These are phyloP conservation scores for Pseudopithomyces maydicus DNA, from an alignment of 2,329 filamentous ascomycete species.

Conservation along the genomic window DNA sequence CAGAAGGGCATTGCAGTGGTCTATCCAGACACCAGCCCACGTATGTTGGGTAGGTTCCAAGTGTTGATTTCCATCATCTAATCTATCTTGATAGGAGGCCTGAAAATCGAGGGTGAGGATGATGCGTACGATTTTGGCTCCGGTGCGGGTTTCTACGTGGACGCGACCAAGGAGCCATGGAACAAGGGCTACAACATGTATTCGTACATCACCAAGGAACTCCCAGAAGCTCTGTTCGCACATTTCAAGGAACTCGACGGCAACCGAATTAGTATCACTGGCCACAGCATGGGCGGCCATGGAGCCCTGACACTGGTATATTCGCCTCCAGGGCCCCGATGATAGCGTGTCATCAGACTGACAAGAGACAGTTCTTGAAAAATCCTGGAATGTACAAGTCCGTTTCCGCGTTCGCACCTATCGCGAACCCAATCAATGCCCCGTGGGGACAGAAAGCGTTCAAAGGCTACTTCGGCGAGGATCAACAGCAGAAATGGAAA, in stretches of 20 bases:
- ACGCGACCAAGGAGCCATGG: conserved; percentile 79
- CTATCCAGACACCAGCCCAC: conserved; percentile 93
- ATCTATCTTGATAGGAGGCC: conserved; percentile 60
- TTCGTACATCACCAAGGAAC: conserved; percentile 84
- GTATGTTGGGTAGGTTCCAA: conserved; percentile 52
- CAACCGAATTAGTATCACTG: conserved; percentile 77
- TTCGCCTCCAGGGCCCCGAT: conserved; percentile 3
- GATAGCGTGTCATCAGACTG: not conserved
- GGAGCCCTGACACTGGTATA: conserved; percentile 80
- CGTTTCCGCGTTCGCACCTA: conserved; percentile 89
- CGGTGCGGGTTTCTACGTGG: conserved; percentile 92
- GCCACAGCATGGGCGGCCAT: conserved; percentile 97
- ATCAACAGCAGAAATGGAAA: conserved; percentile 77
- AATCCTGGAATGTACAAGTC: conserved; percentile 89
- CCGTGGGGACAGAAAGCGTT: conserved; percentile 98
- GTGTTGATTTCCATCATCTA: conserved; percentile 19
- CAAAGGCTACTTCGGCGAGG: conserved; percentile 80
- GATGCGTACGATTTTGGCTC: conserved; percentile 90
- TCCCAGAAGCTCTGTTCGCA: conserved; percentile 76
- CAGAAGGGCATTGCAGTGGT: conserved; percentile 86
- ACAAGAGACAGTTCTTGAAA: conserved; percentile 70
- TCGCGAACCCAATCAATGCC: conserved; percentile 81
- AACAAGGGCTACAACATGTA: conserved; percentile 88
- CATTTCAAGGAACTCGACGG: conserved; percentile 75
- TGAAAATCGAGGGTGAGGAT: conserved; percentile 81